These are phyloP conservation scores for Trichodelitschia bisporula DNA, from an alignment of 495 filamentous ascomycete genomes.

Conservation along the genomic window DNA sequence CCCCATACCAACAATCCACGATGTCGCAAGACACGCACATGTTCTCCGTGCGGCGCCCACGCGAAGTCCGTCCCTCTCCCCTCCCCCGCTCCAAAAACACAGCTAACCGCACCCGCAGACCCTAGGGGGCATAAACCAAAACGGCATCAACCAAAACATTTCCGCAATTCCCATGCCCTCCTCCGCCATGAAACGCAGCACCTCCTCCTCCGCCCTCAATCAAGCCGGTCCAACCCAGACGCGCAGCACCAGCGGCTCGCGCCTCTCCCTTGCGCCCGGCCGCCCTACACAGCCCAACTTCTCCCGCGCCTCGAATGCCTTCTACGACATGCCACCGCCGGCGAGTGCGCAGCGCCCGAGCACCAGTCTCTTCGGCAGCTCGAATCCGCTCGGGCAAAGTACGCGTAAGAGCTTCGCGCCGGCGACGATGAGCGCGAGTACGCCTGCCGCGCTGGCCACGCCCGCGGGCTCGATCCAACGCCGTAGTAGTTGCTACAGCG, in stretches of 20 bases:
- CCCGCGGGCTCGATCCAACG: constrained; percentile 31
- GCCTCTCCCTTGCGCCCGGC: constrained; percentile 58
- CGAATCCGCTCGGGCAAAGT: too few relatives aligned
- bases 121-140: constrained; percentile 48
- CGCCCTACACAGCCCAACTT: constrained; percentile 71
- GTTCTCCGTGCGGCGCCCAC: constrained; percentile 18
- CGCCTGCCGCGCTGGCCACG: constrained; percentile 13
- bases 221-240: constrained; percentile 41
- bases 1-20: constrained; percentile 1
- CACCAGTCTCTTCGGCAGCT: constrained; percentile 43
- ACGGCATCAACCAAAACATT: constrained; percentile 43
- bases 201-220: constrained; percentile 44
- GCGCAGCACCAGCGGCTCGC: constrained; percentile 56
- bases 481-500: constrained; percentile 62
- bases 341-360: too few relatives aligned
- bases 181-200: constrained; percentile 92
- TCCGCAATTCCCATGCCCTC: constrained; percentile 65
- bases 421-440: constrained; percentile 20
- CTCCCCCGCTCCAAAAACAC: constrained; percentile 3
- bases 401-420: constrained; percentile 50
- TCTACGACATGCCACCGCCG: too few relatives aligned
- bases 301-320: constrained; percentile 55
- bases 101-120: constrained; percentile 27
- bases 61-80: constrained; percentile 13
- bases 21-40: constrained; percentile 18